Evolutionary conservation across 331 rosid species (phyloP).

Genomic region (Rhamnella rubrinervis): DNA sequence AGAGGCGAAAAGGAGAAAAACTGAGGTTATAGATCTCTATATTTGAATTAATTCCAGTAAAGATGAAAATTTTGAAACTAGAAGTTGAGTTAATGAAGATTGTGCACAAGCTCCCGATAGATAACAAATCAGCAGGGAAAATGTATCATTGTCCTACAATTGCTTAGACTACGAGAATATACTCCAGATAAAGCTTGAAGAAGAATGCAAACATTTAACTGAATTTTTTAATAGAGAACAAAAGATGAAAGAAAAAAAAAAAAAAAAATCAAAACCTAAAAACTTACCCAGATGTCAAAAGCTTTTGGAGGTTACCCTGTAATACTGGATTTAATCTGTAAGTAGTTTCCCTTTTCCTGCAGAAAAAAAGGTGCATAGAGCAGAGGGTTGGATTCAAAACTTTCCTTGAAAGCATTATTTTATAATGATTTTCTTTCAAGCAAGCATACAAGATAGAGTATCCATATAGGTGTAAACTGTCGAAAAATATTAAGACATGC

Average conservation of each 20-base stretch:
- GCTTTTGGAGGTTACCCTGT: slow-evolving; percentile 83
- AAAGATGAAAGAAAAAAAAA: too few relatives aligned
- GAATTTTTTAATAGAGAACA: background rate
- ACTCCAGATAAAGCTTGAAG: slow-evolving; percentile 3
- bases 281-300: slow-evolving; percentile 72
- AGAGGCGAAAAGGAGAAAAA: background rate
- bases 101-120: background rate
- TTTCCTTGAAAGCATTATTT: background rate
- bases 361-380: slow-evolving; percentile 2
- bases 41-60: too few relatives aligned
- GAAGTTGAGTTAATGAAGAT: background rate
- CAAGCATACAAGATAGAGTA: background rate
- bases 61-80: background rate
- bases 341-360: slow-evolving; percentile 80
- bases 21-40: too few relatives aligned
- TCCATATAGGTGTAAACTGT: background rate
- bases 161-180: background rate
- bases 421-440: background rate
- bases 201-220: background rate
- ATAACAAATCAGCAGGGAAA: background rate
- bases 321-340: slow-evolving; percentile 71
- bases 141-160: too few relatives aligned
- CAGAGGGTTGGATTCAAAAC: background rate
- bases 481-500: too few relatives aligned
- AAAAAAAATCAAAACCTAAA: slow-evolving; percentile 1